Percentiles rank a stretch among this genome's conserved stretches.
Conservation (phyloP, 2,329 filamentous ascomycete species). For the Pestalotiopsis sp. region DNA sequence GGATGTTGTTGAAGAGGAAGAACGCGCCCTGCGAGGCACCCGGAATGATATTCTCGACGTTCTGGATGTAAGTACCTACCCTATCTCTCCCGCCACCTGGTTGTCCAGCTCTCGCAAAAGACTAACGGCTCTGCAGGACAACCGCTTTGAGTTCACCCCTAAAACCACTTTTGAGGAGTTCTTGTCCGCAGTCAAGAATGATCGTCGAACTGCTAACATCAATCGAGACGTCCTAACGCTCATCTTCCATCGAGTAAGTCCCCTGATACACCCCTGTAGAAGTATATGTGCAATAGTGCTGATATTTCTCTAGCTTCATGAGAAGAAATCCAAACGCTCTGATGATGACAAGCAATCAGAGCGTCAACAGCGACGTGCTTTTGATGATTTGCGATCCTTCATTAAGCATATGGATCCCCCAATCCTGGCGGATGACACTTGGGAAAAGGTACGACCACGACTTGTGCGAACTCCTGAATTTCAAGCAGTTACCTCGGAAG, state of each 20-base stretch:
- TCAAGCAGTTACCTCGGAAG: constrained; percentile 79
- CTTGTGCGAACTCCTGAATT: constrained; percentile 85
- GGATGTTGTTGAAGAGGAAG: constrained; percentile 93
- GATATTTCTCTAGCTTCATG: constrained; percentile 62
- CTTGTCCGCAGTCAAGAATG: constrained; percentile 76
- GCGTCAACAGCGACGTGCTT: constrained; percentile 80
- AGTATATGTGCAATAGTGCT: background rate
- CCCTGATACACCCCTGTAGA: background rate
- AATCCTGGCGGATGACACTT: constrained; percentile 76
- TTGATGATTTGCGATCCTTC: constrained; percentile 81
- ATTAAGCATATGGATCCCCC: constrained; percentile 92
- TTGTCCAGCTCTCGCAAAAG: background rate
- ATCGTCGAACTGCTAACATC: constrained; percentile 87
- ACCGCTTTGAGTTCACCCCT: constrained; percentile 85
- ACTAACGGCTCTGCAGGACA: constrained; percentile 65
- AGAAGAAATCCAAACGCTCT: constrained; percentile 79
- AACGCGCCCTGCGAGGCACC: constrained; percentile 78
- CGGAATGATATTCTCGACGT: constrained; percentile 87
- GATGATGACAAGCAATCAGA: constrained; percentile 81
- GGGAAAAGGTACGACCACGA: constrained; percentile 82
- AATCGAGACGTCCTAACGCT: constrained; percentile 76
- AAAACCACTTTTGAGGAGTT: constrained; percentile 92
- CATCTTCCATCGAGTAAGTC: constrained; percentile 78
- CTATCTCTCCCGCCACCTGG: constrained; percentile 18
- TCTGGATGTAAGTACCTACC: constrained; percentile 68